Evolutionary conservation across 2,329 filamentous ascomycete species (phyloP).

Genomic region (Fusarium sp.): DNA sequence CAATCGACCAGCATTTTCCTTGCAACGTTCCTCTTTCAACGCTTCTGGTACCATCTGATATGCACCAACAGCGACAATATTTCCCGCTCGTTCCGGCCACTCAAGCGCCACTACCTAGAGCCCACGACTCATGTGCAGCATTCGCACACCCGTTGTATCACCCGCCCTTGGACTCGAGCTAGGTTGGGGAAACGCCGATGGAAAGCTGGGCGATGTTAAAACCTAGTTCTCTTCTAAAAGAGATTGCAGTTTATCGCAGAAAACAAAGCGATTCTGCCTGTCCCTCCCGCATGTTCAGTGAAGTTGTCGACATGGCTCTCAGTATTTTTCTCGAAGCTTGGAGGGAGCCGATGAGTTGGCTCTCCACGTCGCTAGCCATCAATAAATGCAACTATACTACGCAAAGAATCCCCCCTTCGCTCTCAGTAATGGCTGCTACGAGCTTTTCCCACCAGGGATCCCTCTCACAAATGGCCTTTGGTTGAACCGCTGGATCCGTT

Average conservation of each 20-base stretch:
- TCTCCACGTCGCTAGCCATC: not conserved
- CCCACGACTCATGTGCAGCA: not conserved
- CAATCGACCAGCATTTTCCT: slow-evolving; percentile 42
- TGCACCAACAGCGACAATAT: not conserved
- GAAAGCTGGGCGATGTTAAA: not conserved
- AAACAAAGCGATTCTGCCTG: not conserved
- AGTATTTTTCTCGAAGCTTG: not conserved
- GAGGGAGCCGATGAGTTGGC: not conserved
- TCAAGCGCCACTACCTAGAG: not conserved
- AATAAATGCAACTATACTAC: not conserved
- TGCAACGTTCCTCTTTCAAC: slow-evolving; percentile 25
- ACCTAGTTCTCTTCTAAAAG: not conserved
- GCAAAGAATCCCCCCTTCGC: not conserved
- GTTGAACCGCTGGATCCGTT: not conserved
- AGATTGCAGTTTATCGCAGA: not conserved
- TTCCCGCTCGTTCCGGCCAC: not conserved
- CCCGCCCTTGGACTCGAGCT: not conserved
- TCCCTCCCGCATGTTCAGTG: not conserved
- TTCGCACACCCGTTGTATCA: not conserved
- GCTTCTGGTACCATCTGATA: not conserved
- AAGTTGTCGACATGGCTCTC: not conserved
- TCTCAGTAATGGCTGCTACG: not conserved
- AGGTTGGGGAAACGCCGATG: not conserved
- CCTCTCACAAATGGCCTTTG: not conserved
- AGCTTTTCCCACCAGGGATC: not conserved